A percentile compares a stretch with the other conserved stretches of the same genome.
Evolutionary conservation across 2,329 filamentous ascomycete genomes (phyloP).

Genomic region (Epichloe bromicola): DNA sequence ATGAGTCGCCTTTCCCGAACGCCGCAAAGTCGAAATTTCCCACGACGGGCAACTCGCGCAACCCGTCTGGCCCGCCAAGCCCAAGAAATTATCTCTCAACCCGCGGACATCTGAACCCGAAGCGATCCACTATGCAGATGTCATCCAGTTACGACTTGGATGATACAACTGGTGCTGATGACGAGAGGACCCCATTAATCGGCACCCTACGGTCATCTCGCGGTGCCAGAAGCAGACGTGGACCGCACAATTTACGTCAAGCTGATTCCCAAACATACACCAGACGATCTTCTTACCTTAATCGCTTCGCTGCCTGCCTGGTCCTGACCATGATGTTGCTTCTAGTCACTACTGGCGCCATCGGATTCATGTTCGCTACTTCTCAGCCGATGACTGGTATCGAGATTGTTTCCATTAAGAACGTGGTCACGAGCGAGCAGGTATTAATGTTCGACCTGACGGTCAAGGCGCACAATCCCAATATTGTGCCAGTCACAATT

Average conservation of each 20-base stretch:
- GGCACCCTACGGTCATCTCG: slow-evolving; percentile 41
- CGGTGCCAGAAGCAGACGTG: slow-evolving; percentile 45
- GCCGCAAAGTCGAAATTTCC: slow-evolving; percentile 47
- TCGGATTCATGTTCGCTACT: slow-evolving; percentile 82
- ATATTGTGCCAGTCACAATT: slow-evolving; percentile 77
- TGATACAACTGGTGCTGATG: slow-evolving; percentile 64
- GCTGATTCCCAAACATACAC: slow-evolving; percentile 61
- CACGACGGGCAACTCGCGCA: slow-evolving; percentile 34
- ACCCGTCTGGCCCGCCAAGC: slow-evolving; percentile 57
- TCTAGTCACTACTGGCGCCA: slow-evolving; percentile 69
- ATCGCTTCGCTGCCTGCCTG: slow-evolving; percentile 73
- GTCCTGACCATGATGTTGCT: slow-evolving; percentile 72
- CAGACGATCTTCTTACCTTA: slow-evolving; percentile 48
- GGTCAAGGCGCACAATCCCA: slow-evolving; percentile 82
- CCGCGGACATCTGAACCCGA: slow-evolving; percentile 23
- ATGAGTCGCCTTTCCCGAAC: slow-evolving; percentile 65
- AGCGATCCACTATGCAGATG: slow-evolving; percentile 43
- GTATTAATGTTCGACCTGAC: slow-evolving; percentile 90
- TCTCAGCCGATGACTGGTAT: slow-evolving; percentile 77
- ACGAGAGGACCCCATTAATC: slow-evolving; percentile 78
- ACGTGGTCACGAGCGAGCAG: slow-evolving; percentile 85
- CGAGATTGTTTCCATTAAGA: slow-evolving; percentile 65
- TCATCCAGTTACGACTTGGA: slow-evolving; percentile 66
- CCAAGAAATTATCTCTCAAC: slow-evolving; percentile 41
- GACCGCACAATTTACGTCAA: slow-evolving; percentile 46